Evolutionary conservation across 108 stramenopile genomes (phyloP), one percentile per base, ranked within the genome.

Genomic region (Cyclotella kingstonii): DNA sequence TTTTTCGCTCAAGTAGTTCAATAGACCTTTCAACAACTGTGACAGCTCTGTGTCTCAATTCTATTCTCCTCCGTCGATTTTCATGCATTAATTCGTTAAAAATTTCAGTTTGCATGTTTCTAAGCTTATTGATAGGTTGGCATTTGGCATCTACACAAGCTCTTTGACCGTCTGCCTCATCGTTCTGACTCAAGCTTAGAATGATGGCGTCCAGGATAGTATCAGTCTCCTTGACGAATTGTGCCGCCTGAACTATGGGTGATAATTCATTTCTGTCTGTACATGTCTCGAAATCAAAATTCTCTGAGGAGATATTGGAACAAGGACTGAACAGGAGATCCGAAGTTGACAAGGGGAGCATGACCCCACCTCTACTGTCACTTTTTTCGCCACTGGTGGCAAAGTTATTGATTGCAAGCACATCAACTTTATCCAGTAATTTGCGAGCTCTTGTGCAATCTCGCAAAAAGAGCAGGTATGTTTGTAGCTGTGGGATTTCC

Each of bases 1-100:
- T 11, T 34, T 31, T 57, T 0, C 43, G 30, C 33, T 61, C 54
- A 12, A 38, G 48, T 1, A 63, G 30, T 18, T 22, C 60, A 15
- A 66, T 9, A 43, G 66, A 76, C 10, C 41, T 38, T 26, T 76
- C 61, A 17, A 66, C 23, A 10, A 59, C 14, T 2, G 47, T 27
- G 3, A 45, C 39, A 48, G 74, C 66, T 14, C 66, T 66, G 46
- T 76, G 61, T 10, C 47, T 27, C 40, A 68, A 45, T 57, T 76
- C 74, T 47, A 60, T 68, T 47, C 40, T 59, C 25, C 63, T 56
- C 1, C 74, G 45, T 33, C 60, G 55, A n/a, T 53, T 28, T 21
- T 52, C 42, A 39, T 23, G 25, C 15, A 19, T 27, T 8, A 75
- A 43, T 62, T 75, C 60, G 31, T 73, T 29, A 9, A 63, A 18